Evolutionary conservation across 768 basidiomycete species (phyloP).

Genomic region (Krasilnikovozyma curviuscula): DNA sequence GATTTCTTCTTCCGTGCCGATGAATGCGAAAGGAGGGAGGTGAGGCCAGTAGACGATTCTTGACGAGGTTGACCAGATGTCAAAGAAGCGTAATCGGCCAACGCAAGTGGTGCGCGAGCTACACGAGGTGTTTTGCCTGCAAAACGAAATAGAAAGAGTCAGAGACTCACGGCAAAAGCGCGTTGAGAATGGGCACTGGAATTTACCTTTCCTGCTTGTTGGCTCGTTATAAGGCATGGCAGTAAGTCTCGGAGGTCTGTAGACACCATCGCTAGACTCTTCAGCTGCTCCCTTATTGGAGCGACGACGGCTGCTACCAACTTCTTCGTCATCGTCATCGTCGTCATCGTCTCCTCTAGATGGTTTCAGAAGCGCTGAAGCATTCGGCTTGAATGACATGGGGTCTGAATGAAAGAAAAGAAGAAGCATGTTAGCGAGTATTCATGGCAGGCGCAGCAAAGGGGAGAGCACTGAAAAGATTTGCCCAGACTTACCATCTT

Average conservation of each 20-base stretch:
- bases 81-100: conserved; percentile 10
- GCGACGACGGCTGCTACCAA: conserved; percentile 10
- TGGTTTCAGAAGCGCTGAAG: conserved; percentile 40
- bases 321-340: conserved; percentile 24
- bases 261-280: conserved; percentile 36
- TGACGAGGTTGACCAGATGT: conserved; percentile 3
- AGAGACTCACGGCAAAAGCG: too few species aligned
- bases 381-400: conserved; percentile 79
- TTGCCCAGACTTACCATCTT: conserved; percentile 15
- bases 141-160: not conserved
- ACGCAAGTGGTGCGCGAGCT: not conserved
- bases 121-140: conserved; percentile 1
- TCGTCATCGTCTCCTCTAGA: conserved; percentile 15
- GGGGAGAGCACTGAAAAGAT: not conserved
- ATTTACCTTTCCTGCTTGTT: too few species aligned
- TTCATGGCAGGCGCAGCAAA: not conserved
- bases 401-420: conserved; percentile 41
- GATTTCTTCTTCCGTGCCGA: not conserved
- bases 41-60: conserved; percentile 8
- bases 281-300: conserved; percentile 11
- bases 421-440: conserved; percentile 6
- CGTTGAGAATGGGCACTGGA: too few species aligned
- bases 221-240: conserved; percentile 8
- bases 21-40: not conserved
- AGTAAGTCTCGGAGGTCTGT: conserved; percentile 29